Conservation (phyloP, 345 rosid species). For the Dipteronia sinensis region DNA sequence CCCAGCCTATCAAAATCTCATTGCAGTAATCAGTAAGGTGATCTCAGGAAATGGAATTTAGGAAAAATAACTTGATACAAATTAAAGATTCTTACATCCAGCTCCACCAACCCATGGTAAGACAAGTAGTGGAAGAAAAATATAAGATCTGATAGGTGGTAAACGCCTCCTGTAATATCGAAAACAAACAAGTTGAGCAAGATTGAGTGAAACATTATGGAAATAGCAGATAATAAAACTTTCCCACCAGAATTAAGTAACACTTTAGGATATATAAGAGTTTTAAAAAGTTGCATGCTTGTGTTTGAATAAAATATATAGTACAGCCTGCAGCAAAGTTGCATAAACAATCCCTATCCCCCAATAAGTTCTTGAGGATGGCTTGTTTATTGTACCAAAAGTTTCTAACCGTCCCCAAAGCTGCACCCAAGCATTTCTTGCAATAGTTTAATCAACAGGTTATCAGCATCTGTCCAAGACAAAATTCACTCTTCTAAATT, state of each 20-base stretch:
- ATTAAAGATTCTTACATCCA: constrained; percentile 49
- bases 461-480: not conserved
- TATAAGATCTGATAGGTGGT: constrained; percentile 73
- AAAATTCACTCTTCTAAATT: not conserved
- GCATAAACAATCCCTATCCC: not conserved
- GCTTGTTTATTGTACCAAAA: not conserved
- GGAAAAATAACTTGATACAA: constrained; percentile 16
- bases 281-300: not conserved
- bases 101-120: constrained; percentile 80
- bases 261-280: not conserved
- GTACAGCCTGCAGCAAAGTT: not conserved
- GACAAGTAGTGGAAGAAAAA: constrained; percentile 69
- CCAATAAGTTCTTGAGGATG: not conserved
- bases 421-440: not conserved
- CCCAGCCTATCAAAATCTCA: constrained; percentile 4
- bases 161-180: constrained; percentile 70
- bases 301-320: not conserved
- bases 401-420: not conserved
- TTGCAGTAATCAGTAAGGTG: not conserved
- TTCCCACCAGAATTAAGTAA: constrained; percentile 1
- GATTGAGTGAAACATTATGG: not conserved
- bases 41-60: not conserved
- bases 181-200: constrained; percentile 19
- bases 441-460: not conserved
- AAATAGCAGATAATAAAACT: constrained; percentile 3